Base-by-base conservation (phyloP, 202 grass and related monocot genomes). In the Hordeum pubiflorum region DNA sequence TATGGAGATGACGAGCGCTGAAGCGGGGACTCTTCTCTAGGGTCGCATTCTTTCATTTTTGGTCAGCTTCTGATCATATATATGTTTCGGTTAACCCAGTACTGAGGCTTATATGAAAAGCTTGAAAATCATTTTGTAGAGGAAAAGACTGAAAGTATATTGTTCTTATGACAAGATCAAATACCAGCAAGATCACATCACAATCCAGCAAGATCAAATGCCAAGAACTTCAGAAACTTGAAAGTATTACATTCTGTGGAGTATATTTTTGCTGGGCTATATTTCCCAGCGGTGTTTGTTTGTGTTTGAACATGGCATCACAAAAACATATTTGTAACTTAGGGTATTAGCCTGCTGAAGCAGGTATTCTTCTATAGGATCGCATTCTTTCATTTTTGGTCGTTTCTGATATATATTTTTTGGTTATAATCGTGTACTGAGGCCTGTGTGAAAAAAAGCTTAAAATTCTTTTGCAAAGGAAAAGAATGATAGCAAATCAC, bases 1-100 rank as follows among this genome's bases (percentile, higher is more conserved):
- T 83, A 83, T 44, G 87, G 74, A 14, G 77, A 23, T 48, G 50
- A 57, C 6, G 70, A 75, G 15, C 10, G 3, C 24, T 33, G 46
- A 59, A 82, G 18, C 34, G 11, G 48, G 24, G 5, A 23, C 44
- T 15, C 20, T 72, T 63, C n/a, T 57, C 23, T 23, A 57, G 21
- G 29, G 44, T 15, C 9, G 9, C 34, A 77, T 78, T 78, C 43
- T n/a, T 87, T 58, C 65, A 4, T 56, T 85, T 58, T 63, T 81
- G 44, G 18, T 34, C n/a, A 14, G 27, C 20, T 32, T 48, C 3
- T 63, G 21, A 39, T 18, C 69, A 57, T 58, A 44, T 74, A 63
- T 79, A 63, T 18, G 46, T 64, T 13, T 29, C 2, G 15, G 36
- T n/a, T 27, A 67, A 37, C 41, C 64, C 62, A 58, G 12, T 65